phyloP scores from a whole-genome alignment of 2,329 filamentous ascomycete genomes.

The Trichoderma harzianum region DNA sequence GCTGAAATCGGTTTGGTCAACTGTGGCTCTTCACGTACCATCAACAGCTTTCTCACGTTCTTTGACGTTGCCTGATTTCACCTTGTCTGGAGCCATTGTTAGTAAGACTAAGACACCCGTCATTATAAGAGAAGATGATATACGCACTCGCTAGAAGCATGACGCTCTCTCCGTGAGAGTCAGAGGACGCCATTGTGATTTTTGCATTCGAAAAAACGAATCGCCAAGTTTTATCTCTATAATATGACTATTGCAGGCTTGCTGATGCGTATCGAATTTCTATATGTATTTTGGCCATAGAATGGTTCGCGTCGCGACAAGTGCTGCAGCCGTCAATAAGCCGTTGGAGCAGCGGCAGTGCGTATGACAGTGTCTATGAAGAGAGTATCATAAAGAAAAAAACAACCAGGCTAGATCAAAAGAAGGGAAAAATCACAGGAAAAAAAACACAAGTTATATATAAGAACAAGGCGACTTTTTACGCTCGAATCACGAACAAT shows the following conservation, averaged over 20 bases:
- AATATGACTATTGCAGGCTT: not conserved
- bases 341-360: not conserved
- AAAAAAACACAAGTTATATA: not conserved
- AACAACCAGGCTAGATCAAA: not conserved
- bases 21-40: slow-evolving; percentile 28
- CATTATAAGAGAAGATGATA: not conserved
- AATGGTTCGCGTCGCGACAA: slow-evolving; percentile 2
- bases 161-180: slow-evolving; percentile 34
- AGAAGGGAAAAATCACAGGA: not conserved
- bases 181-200: slow-evolving; percentile 32
- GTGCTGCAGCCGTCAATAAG: not conserved
- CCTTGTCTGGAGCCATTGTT: slow-evolving; percentile 28
- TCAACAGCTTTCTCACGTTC: slow-evolving; percentile 41
- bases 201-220: not conserved
- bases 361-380: not conserved
- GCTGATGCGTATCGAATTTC: not conserved
- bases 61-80: slow-evolving; percentile 35
- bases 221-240: not conserved
- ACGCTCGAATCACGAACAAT: not conserved
- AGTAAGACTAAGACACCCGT: not conserved
- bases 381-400: not conserved
- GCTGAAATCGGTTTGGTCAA: not conserved
- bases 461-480: not conserved
- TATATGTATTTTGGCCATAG: not conserved
- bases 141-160: slow-evolving; percentile 34